Percentiles rank a stretch among this genome's conserved stretches.
Evolutionary conservation across 805 yeast species (phyloP).

Genomic region (Nakazawaea laoshanensis): DNA sequence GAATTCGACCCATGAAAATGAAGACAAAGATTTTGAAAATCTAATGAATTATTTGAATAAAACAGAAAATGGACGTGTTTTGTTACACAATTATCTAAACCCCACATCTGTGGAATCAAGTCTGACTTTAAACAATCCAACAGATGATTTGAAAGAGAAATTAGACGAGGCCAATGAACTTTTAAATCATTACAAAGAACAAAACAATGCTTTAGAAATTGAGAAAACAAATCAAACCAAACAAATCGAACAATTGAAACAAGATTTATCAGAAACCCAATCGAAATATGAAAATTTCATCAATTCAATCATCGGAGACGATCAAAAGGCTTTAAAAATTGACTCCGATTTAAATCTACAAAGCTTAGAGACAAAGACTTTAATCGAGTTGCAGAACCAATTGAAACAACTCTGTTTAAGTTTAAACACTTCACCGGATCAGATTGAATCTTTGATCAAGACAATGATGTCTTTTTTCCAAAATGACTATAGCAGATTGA

Average conservation of each 20-base stretch:
- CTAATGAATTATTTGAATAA: no score
- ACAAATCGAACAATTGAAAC: conserved; percentile 3
- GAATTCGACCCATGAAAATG: no score
- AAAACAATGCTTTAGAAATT: no score
- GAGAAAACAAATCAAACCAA: not conserved
- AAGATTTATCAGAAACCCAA: not conserved
- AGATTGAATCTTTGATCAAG: not conserved
- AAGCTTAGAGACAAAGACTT: conserved; percentile 3
- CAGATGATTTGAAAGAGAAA: no score
- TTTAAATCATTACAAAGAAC: no score
- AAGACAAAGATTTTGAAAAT: no score
- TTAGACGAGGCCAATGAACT: no score
- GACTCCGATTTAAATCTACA: conserved; percentile 1
- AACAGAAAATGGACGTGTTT: no score
- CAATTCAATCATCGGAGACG: conserved; percentile 5
- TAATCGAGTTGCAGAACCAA: conserved; percentile 5
- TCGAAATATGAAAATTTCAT: not conserved
- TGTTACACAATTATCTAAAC: no score
- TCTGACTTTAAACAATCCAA: no score
- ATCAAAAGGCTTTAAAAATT: not conserved
- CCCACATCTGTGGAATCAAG: no score
- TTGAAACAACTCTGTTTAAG: conserved; percentile 4
- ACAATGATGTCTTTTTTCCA: conserved; percentile 5
- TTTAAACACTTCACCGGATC: not conserved
- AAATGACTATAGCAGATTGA: conserved; percentile 7